Percentiles rank a stretch among this genome's conserved stretches.
Evolutionary conservation across 176 grass and related monocot genomes (phyloP).

Genomic region (Carex littledalei): DNA sequence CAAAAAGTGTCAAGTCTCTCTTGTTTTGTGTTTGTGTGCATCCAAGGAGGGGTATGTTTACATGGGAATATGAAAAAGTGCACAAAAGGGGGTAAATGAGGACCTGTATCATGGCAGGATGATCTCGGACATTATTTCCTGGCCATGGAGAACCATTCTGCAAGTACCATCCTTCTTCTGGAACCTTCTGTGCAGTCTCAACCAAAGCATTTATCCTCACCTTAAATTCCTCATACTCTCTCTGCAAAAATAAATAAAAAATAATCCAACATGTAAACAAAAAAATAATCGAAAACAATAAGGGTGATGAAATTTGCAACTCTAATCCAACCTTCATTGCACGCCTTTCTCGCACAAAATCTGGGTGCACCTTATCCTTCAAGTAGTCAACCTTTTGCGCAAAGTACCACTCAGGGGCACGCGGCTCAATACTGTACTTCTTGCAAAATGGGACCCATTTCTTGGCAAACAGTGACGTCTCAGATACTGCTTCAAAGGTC

Average conservation of each 20-base stretch:
- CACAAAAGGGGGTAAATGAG: background rate
- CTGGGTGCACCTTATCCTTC: slow-evolving; percentile 47
- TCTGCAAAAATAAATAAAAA: slow-evolving; percentile 13
- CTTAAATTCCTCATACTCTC: slow-evolving; percentile 46
- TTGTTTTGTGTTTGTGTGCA: background rate
- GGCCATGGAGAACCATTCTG: slow-evolving; percentile 49
- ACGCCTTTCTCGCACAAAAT: slow-evolving; percentile 46
- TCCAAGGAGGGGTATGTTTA: background rate
- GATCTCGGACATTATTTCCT: slow-evolving; percentile 45
- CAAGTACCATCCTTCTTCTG: slow-evolving; percentile 46
- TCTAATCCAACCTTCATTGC: slow-evolving; percentile 35
- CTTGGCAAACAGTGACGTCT: slow-evolving; percentile 38
- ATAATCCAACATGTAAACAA: slow-evolving; percentile 10
- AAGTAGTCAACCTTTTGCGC: slow-evolving; percentile 41
- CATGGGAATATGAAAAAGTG: background rate
- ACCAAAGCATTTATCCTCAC: slow-evolving; percentile 38
- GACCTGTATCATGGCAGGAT: slow-evolving; percentile 57
- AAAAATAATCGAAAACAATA: slow-evolving; percentile 6
- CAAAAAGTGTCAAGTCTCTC: background rate
- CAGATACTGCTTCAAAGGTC: slow-evolving; percentile 45
- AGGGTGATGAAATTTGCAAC: background rate
- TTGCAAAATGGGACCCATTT: slow-evolving; percentile 52
- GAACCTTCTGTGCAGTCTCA: slow-evolving; percentile 31
- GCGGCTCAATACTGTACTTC: slow-evolving; percentile 44
- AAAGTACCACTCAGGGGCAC: slow-evolving; percentile 47